Evolutionary conservation across 176 grass and related monocot genomes (phyloP), one percentile per base, ranked within the genome.

Genomic region (Triticum urartu): DNA sequence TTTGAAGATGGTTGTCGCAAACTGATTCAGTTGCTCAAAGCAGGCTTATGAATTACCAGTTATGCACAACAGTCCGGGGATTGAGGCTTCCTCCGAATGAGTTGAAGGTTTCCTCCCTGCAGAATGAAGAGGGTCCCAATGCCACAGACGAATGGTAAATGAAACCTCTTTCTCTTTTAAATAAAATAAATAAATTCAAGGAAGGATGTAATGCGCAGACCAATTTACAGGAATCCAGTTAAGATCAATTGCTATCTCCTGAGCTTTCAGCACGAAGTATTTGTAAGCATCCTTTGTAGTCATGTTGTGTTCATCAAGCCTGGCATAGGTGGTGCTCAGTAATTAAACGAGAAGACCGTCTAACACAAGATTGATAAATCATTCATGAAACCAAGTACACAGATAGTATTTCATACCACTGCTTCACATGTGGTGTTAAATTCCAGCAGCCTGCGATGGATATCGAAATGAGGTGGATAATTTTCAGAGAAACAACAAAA

Each of bases 71-170:
- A 18, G 97, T 98, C 45, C 86, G 90, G 77, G 92, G 94, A 92
- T 98, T 89, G 26, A 98, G 94, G 12, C 94, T 94, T 87, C 90
- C 94, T 79, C 81, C 45, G 65, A 98, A 95, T 69, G 94, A 88
- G 81, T 98, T 93, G 84, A 98, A 95, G 48, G 97, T 98, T 95
- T 98, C 97, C 91, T 98, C 97, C 97, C 97, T 95, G 88, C 39
- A 88, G 40, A 13, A 75, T 30, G 21, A 52, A 61, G 42, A 91
- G 39, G 42, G 6, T 10, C 38, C 11, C 11, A 83, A 80, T 78
- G 15, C 34, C 14, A 20, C 14, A 83, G 75, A 67, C 68, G 30
- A 63, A 71, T 48, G 21, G 17, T 68, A 81, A 72, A 79, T 8
- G 21, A 67, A 43, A 8, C 74, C 20, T 68, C 60, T 42, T 68